Evolutionary conservation across 1,139 yeast genomes (phyloP), one percentile per base, ranked within the genome.

Genomic region (Candida sanyaensis): DNA sequence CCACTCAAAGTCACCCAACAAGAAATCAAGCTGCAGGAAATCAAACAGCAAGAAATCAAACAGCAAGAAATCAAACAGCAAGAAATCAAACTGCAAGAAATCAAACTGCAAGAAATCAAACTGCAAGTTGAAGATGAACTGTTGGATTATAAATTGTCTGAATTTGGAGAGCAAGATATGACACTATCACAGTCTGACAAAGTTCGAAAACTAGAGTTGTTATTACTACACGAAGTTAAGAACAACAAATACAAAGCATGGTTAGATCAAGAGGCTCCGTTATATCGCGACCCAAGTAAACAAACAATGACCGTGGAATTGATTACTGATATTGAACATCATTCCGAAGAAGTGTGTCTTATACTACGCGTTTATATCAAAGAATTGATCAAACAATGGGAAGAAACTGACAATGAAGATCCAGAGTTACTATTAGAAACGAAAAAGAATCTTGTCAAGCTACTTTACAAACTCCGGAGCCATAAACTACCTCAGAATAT

Each of bases 381-480:
- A 56, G 57, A 63, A 7, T 43, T 82, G 13, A 56, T 84, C 2
- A 45, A 55, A 1, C 57, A 66, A 46, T 83, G 88, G 89, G 33
- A 31, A 24, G 36, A 41, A 24, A 7, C 9, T 2, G 40, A 42
- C 12, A 31, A 37, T 8, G 42, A 46, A n/a, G 38, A 48, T 33
- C 28, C 27, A 27, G 41, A 49, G 9, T 42, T 78, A 6, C 60
- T 79, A 4, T 49, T 53, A 11, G 88, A 87, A 50, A 84, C 95
- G 1, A 84, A 84, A 58, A 66, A 66, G 45, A 81, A 83, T 55
- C 59, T 89, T 40, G 80, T 84, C 32, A 83, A 85, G 27, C 65
- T 90, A 36, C 66, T 90, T 32, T 80, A 82, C 44, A 74, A 77
- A 52, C 71, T 90, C 21, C 72, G 93, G 6, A 73, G 76, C 43